These are phyloP conservation scores for Coniosporium apollinis DNA, from an alignment of 495 filamentous ascomycete species.

Conservation along the genomic window DNA sequence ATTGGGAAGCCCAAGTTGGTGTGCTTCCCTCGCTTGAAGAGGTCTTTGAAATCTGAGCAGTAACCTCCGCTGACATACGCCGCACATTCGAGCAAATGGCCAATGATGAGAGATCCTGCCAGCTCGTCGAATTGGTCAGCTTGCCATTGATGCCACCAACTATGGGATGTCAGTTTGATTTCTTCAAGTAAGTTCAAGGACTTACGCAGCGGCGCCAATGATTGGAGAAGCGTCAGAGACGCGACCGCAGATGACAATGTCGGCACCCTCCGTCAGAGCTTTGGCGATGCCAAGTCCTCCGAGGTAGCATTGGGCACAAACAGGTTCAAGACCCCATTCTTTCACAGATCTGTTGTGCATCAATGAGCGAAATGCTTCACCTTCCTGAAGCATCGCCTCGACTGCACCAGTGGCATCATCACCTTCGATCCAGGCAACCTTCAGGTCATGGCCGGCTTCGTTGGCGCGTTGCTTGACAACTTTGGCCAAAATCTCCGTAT, in stretches of 20 bases:
- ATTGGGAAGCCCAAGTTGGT: constrained; percentile 18
- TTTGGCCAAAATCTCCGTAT: constrained; percentile 16
- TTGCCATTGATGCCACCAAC: constrained; percentile 20
- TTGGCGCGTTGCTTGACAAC: constrained; percentile 12
- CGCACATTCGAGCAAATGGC: constrained; percentile 19
- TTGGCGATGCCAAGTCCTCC: constrained; percentile 16
- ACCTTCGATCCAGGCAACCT: constrained; percentile 19
- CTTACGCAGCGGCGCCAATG: constrained; percentile 18
- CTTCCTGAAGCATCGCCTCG: constrained; percentile 12
- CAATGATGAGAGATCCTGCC: constrained; percentile 15
- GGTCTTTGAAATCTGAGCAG: constrained; percentile 14
- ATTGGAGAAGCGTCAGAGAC: constrained; percentile 18
- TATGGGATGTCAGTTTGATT: too few species aligned
- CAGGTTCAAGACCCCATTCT: constrained; percentile 15
- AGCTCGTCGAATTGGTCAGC: constrained; percentile 13
- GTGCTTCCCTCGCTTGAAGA: constrained; percentile 11
- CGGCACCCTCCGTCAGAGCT: constrained; percentile 16
- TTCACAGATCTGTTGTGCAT: constrained; percentile 15
- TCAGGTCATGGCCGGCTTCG: constrained; percentile 10
- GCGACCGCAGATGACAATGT: constrained; percentile 19
- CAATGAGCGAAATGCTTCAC: constrained; percentile 14
- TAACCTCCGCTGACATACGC: constrained; percentile 17
- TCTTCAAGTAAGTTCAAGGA: too few species aligned
- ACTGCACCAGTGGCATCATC: constrained; percentile 16
- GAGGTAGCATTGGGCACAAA: constrained; percentile 18